phyloP scores from a whole-genome alignment of 257 asterid species.

The Solanum arcanum region DNA sequence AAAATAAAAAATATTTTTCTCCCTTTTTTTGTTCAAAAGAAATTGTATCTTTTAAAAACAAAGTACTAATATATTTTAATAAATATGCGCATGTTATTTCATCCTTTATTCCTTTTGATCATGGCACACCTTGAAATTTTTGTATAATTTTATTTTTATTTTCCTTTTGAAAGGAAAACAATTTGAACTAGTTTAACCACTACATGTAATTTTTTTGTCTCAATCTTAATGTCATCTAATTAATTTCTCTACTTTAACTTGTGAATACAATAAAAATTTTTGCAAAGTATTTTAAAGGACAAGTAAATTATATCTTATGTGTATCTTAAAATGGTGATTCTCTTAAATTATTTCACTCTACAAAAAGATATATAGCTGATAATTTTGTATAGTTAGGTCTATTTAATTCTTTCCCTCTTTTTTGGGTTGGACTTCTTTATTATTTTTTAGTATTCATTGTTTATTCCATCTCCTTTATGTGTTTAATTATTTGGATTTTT shows the following conservation, averaged over 20 bases:
- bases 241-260: neutral
- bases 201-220: neutral
- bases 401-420: neutral
- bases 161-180: neutral
- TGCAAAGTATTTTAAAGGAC: too few relatives aligned
- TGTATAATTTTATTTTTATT: neutral
- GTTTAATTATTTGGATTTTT: too few relatives aligned
- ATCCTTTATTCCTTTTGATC: neutral
- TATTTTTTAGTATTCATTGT: neutral
- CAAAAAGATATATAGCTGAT: neutral
- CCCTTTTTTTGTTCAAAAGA: neutral
- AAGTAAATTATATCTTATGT: neutral
- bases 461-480: neutral
- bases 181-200: neutral
- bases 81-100: neutral
- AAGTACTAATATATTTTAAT: neutral
- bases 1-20: neutral
- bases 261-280: neutral
- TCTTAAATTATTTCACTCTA: neutral
- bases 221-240: neutral
- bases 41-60: neutral
- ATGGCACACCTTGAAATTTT: neutral
- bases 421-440: neutral
- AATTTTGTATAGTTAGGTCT: neutral
- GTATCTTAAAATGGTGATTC: neutral